phyloP scores from a whole-genome alignment of 2,329 filamentous ascomycete species.

The Amauroascus niger region DNA sequence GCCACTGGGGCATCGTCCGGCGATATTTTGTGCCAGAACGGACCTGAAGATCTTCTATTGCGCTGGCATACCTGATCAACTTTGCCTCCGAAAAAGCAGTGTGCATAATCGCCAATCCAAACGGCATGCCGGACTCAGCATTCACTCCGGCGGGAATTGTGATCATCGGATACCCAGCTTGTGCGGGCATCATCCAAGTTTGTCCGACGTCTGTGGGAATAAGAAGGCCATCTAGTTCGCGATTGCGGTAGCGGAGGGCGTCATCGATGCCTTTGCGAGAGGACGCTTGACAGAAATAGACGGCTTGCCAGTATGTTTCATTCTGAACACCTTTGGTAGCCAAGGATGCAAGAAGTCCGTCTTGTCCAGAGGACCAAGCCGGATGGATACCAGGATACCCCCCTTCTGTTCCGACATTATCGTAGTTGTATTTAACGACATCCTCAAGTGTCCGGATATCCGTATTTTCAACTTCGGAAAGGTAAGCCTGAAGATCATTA shows the following conservation, averaged over 20 bases:
- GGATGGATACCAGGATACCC: constrained; percentile 52
- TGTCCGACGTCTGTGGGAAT: constrained; percentile 60
- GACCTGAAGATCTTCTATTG: constrained; percentile 51
- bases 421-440: constrained; percentile 53
- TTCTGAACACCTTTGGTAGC: constrained; percentile 52
- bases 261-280: constrained; percentile 60
- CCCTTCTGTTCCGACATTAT: constrained; percentile 58
- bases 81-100: constrained; percentile 53
- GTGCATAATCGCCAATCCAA: constrained; percentile 50
- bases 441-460: constrained; percentile 52
- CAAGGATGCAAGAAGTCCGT: constrained; percentile 56
- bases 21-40: constrained; percentile 37
- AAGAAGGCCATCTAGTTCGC: constrained; percentile 51
- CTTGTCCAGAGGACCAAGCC: constrained; percentile 60
- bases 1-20: constrained; percentile 45
- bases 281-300: constrained; percentile 50
- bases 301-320: constrained; percentile 57
- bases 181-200: constrained; percentile 60
- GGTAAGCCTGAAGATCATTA: constrained; percentile 55
- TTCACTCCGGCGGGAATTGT: constrained; percentile 55
- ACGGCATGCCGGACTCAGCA: constrained; percentile 48
- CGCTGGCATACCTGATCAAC: constrained; percentile 53
- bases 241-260: constrained; percentile 42
- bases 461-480: constrained; percentile 54
- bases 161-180: constrained; percentile 65